phyloP scores from a whole-genome alignment of 2,329 filamentous ascomycete species.

The Colletotrichum sojae region DNA sequence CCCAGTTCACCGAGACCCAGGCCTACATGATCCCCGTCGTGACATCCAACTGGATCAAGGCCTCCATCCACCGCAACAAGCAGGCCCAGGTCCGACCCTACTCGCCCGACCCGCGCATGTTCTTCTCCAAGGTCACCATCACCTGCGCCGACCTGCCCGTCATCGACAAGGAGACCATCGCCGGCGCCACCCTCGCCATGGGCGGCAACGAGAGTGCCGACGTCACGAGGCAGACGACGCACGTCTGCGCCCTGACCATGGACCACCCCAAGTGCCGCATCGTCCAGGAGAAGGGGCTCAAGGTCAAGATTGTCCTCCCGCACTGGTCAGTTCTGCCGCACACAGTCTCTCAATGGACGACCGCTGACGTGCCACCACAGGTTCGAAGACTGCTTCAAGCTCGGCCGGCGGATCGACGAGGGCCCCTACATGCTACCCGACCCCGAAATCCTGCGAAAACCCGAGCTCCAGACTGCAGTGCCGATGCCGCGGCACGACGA shows the following conservation, averaged over 20 bases:
- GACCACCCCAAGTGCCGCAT: constrained; percentile 80
- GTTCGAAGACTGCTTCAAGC: constrained; percentile 97
- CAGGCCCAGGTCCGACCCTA: constrained; percentile 85
- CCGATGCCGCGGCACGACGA: constrained; percentile 70
- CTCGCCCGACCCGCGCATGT: constrained; percentile 91
- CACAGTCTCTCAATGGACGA: background rate
- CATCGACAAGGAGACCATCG: constrained; percentile 91
- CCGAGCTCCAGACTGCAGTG: constrained; percentile 70
- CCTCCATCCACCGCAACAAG: constrained; percentile 78
- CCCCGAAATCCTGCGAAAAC: constrained; percentile 81
- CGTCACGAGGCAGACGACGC: constrained; percentile 83
- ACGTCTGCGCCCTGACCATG: constrained; percentile 86
- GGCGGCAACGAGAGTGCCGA: constrained; percentile 85
- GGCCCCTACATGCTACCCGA: constrained; percentile 87
- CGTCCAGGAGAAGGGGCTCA: constrained; percentile 75
- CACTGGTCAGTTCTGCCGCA: constrained; percentile 75
- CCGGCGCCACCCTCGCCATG: constrained; percentile 89
- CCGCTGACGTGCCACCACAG: constrained; percentile 64
- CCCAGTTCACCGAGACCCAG: constrained; percentile 82
- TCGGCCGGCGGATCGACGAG: constrained; percentile 93
- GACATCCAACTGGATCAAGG: constrained; percentile 83
- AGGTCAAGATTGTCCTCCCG: constrained; percentile 88
- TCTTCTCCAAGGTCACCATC: constrained; percentile 88
- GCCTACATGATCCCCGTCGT: constrained; percentile 88
- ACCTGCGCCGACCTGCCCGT: constrained; percentile 87